A percentile compares a stretch with the other conserved stretches of the same genome.
Evolutionary conservation across 1,284 basidiomycete species (phyloP).

Genomic region (Paramarasmius palmivorus): DNA sequence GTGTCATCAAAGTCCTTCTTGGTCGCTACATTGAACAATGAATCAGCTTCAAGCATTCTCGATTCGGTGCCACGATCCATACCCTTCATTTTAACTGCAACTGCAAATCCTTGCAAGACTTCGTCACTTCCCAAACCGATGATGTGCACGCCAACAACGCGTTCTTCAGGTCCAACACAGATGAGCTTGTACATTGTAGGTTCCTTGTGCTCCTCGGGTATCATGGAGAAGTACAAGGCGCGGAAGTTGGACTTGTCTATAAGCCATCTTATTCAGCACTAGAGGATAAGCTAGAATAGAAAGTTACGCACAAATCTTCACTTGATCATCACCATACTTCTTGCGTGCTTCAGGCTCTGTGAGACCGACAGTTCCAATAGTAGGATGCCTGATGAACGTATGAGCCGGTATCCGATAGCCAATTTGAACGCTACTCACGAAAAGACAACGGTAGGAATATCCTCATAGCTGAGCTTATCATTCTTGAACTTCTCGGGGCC

Average conservation of each 20-base stretch:
- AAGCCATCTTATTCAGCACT: not conserved
- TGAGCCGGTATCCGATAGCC: too few species aligned
- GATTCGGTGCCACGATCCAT: slow-evolving; percentile 16
- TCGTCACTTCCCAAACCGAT: slow-evolving; percentile 92
- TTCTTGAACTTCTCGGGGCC: slow-evolving; percentile 83
- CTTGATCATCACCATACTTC: slow-evolving; percentile 81
- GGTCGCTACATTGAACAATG: slow-evolving; percentile 45
- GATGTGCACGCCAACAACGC: slow-evolving; percentile 93
- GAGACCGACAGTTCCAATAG: slow-evolving; percentile 89
- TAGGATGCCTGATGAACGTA: slow-evolving; percentile 72
- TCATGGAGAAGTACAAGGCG: slow-evolving; percentile 86
- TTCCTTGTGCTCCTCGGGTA: slow-evolving; percentile 85
- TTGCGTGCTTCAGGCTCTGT: slow-evolving; percentile 88
- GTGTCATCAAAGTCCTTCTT: slow-evolving; percentile 87
- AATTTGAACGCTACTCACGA: too few species aligned
- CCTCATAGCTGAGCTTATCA: slow-evolving; percentile 87
- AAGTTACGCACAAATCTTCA: slow-evolving; percentile 84
- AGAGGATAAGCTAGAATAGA: not conserved
- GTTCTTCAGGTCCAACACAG: slow-evolving; percentile 84
- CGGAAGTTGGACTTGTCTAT: slow-evolving; percentile 79
- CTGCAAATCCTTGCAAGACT: slow-evolving; percentile 90
- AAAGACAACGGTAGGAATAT: slow-evolving; percentile 95
- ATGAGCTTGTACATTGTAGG: slow-evolving; percentile 95
- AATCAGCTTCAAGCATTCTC: not conserved
- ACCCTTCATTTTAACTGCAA: slow-evolving; percentile 96